Conservation (phyloP, 2,329 filamentous ascomycete genomes). For the Aspergillus caelatus region DNA sequence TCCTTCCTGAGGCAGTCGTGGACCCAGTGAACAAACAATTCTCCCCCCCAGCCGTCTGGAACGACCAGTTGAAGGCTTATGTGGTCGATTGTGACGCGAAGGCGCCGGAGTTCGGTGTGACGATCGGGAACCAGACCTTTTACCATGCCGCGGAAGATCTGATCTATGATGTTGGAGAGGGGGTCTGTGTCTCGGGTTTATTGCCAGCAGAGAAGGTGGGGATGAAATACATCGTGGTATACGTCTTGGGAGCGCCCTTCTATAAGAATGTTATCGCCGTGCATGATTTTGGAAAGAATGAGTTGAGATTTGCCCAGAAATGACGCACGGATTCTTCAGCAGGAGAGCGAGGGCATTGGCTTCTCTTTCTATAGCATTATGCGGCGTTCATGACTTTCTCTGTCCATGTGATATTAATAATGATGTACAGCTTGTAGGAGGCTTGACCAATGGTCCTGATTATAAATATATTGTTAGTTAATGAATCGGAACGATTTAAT, state of each 20-base stretch:
- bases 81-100: constrained; percentile 48
- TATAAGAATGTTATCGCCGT: constrained; percentile 55
- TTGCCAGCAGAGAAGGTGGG: constrained; percentile 32
- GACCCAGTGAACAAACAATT: constrained; percentile 48
- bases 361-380: not conserved
- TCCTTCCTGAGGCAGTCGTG: constrained; percentile 43
- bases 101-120: constrained; percentile 46
- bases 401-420: not conserved
- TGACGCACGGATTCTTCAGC: not conserved
- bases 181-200: constrained; percentile 27
- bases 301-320: constrained; percentile 49
- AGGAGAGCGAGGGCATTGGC: not conserved
- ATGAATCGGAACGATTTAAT: too few relatives aligned
- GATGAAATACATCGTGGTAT: constrained; percentile 32
- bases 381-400: not conserved
- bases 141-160: constrained; percentile 34
- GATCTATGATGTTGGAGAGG: constrained; percentile 28
- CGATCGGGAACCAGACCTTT: constrained; percentile 41
- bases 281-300: constrained; percentile 52
- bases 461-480: not conserved
- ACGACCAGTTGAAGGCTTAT: constrained; percentile 34
- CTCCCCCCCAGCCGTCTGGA: constrained; percentile 43
- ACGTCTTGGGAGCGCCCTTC: constrained; percentile 52
- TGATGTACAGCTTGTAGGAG: not conserved
- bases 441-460: not conserved